phyloP scores from a whole-genome alignment of 306 rosid species.

The Pyrus communis region DNA sequence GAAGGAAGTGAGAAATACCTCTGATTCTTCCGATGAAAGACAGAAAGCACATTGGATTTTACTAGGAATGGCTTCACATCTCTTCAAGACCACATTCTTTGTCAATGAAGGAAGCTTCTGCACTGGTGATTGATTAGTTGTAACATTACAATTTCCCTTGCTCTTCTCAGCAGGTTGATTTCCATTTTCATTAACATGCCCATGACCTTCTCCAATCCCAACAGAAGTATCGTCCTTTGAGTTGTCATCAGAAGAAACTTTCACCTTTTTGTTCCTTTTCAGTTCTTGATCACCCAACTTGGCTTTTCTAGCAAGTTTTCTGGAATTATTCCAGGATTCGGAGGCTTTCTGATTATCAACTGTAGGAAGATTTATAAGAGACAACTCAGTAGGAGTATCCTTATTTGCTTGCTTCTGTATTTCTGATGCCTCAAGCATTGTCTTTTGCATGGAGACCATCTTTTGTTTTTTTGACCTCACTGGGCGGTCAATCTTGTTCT shows the following conservation, averaged over 20 bases:
- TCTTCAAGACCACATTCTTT: constrained; percentile 27
- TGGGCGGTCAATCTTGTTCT: constrained; percentile 2
- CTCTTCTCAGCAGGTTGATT: constrained; percentile 15
- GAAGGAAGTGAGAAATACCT: constrained; percentile 40
- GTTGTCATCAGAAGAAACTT: constrained; percentile 21
- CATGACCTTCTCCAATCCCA: constrained; percentile 4
- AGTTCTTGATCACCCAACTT: constrained; percentile 17
- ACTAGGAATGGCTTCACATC: constrained; percentile 34
- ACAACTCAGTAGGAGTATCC: constrained; percentile 15
- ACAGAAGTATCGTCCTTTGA: neutral
- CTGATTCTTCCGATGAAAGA: constrained; percentile 66
- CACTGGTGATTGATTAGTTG: constrained; percentile 23
- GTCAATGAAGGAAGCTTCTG: constrained; percentile 23
- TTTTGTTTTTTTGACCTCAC: constrained; percentile 36
- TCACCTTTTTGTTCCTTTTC: constrained; percentile 29
- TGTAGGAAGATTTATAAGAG: constrained; percentile 17
- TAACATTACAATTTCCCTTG: constrained; percentile 13
- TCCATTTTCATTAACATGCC: constrained; percentile 3
- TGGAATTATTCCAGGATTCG: constrained; percentile 5
- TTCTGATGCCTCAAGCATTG: constrained; percentile 16
- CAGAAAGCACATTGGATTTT: constrained; percentile 65
- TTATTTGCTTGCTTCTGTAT: constrained; percentile 23
- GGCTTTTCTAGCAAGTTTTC: constrained; percentile 17
- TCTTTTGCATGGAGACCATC: constrained; percentile 18
- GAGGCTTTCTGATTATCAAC: constrained; percentile 15